Conservation (phyloP, 2,329 filamentous ascomycete species). For the Colletotrichum salicis region DNA sequence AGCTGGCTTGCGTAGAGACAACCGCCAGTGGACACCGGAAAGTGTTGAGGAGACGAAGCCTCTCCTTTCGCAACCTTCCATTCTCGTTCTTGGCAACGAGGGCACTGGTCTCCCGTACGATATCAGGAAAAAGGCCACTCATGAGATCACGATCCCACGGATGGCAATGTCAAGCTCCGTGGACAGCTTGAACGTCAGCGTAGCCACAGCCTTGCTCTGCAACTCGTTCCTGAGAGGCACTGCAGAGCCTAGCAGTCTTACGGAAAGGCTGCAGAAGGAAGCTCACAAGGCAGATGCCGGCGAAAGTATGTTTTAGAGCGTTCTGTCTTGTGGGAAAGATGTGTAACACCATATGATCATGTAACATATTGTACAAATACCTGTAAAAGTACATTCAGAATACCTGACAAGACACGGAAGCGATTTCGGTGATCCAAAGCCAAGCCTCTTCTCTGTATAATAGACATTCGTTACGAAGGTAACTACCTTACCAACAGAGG, state of each 20-base stretch:
- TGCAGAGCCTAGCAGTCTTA: constrained; percentile 40
- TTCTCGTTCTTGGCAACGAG: constrained; percentile 87
- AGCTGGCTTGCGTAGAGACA: constrained; percentile 44
- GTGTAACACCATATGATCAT: constrained; percentile 14
- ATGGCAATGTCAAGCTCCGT: constrained; percentile 67
- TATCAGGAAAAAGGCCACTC: constrained; percentile 74
- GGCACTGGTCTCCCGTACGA: constrained; percentile 76
- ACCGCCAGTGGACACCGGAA: constrained; percentile 58
- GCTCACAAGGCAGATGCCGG: constrained; percentile 42
- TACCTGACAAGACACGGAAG: background rate
- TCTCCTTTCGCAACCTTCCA: constrained; percentile 70
- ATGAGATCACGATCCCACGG: constrained; percentile 72
- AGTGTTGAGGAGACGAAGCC: constrained; percentile 62
- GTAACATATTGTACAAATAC: constrained; percentile 16
- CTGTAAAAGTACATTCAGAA: constrained; percentile 3
- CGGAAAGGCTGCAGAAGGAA: constrained; percentile 48
- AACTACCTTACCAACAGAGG: background rate
- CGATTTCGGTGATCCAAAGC: background rate
- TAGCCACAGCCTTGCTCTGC: constrained; percentile 82
- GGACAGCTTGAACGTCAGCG: constrained; percentile 94
- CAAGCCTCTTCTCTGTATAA: background rate
- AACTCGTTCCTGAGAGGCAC: constrained; percentile 70
- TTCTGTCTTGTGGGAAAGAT: too few species aligned
- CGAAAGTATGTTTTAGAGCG: constrained; percentile 28
- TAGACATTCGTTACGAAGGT: background rate